phyloP scores from a whole-genome alignment of 1,284 basidiomycete species.

The Pholiota adiposa region DNA sequence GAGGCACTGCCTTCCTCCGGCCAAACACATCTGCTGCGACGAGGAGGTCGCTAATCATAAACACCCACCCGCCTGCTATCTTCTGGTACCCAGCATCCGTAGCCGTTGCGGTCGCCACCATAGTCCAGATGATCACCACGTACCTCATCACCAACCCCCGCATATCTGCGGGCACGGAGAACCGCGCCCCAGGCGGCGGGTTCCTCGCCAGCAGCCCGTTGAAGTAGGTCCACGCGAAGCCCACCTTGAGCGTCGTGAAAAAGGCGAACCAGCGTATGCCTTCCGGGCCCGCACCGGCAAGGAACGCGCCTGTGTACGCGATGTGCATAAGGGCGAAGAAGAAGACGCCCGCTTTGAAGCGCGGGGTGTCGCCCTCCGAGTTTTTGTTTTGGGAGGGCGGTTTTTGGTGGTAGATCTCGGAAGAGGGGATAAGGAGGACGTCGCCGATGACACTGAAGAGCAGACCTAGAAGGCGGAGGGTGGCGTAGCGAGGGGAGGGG shows the following conservation, averaged over 20 bases:
- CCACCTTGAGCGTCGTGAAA: conserved; percentile 15
- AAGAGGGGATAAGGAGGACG: conserved; percentile 26
- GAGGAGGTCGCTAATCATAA: conserved; percentile 29
- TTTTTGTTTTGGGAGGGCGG: not conserved
- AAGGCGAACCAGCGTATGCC: conserved; percentile 14
- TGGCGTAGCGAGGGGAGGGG: conserved; percentile 10
- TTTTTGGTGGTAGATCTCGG: conserved; percentile 11
- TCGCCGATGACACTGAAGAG: conserved; percentile 26
- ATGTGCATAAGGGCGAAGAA: conserved; percentile 25
- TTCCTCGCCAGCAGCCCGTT: conserved; percentile 22
- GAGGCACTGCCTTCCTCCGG: conserved; percentile 6
- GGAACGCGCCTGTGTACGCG: conserved; percentile 22
- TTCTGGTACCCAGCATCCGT: conserved; percentile 25
- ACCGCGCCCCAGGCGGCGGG: conserved; percentile 11
- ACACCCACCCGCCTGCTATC: conserved; percentile 24
- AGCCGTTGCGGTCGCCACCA: conserved; percentile 29
- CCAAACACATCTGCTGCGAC: conserved; percentile 25
- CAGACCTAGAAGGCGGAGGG: conserved; percentile 22
- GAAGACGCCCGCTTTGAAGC: conserved; percentile 25
- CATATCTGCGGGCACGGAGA: conserved; percentile 22
- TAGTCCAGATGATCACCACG: conserved; percentile 23
- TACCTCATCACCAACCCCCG: conserved; percentile 20
- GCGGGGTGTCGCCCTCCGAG: conserved; percentile 18
- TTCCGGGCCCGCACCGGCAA: not conserved
- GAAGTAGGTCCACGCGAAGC: conserved; percentile 11